phyloP scores from a whole-genome alignment of 345 rosid genomes.

The Lumnitzera littorea region DNA sequence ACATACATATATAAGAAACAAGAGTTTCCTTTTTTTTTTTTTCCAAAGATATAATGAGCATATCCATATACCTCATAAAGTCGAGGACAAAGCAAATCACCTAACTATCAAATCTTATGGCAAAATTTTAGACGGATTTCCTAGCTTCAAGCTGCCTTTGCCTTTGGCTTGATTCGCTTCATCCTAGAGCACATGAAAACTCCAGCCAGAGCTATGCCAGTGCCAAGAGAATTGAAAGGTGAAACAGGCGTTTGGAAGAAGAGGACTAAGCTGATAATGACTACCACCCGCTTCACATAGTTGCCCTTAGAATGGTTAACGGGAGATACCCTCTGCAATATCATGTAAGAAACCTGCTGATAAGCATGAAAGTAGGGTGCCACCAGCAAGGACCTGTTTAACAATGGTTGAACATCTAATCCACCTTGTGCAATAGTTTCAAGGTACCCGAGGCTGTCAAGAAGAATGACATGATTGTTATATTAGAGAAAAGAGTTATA shows the following conservation, averaged over 20 bases:
- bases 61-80: not conserved
- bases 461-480: conserved; percentile 42
- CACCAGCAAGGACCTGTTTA: conserved; percentile 58
- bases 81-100: not conserved
- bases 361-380: conserved; percentile 96
- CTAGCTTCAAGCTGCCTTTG: conserved; percentile 25
- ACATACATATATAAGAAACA: too few species aligned
- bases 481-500: conserved; percentile 43
- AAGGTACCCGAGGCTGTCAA: conserved; percentile 27
- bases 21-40: too few species aligned
- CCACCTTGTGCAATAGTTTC: conserved; percentile 47
- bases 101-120: not conserved
- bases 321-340: conserved; percentile 45
- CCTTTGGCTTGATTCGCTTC: conserved; percentile 40
- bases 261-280: conserved; percentile 45
- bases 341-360: conserved; percentile 76
- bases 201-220: conserved; percentile 43
- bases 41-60: not conserved
- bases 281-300: conserved; percentile 50
- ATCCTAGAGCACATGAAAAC: conserved; percentile 45
- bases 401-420: conserved; percentile 59
- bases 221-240: conserved; percentile 37
- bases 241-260: conserved; percentile 42
- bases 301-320: conserved; percentile 49
- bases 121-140: conserved; percentile 7